These are phyloP conservation scores for Boletus tylopilopsis DNA, from an alignment of 768 basidiomycete species.

Conservation along the genomic window DNA sequence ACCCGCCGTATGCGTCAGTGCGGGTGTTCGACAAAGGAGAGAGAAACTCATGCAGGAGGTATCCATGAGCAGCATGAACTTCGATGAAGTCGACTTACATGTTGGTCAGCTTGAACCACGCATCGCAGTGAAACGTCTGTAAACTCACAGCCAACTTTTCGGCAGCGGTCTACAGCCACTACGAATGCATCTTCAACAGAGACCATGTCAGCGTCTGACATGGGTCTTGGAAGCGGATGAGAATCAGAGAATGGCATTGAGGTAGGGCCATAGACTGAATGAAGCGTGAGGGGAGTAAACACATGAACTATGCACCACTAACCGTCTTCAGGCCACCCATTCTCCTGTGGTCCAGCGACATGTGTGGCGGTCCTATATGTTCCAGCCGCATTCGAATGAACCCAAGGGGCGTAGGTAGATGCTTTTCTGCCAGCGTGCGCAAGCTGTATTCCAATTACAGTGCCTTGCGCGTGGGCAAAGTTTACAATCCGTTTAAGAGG, in stretches of 20 bases:
- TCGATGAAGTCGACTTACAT: slow-evolving; percentile 66
- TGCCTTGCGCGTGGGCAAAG: slow-evolving; percentile 67
- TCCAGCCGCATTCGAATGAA: slow-evolving; percentile 37
- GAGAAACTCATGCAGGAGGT: slow-evolving; percentile 59
- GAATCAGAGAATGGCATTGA: slow-evolving; percentile 48
- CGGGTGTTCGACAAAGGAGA: slow-evolving; percentile 75
- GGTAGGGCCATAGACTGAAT: slow-evolving; percentile 59
- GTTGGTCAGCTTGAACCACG: slow-evolving; percentile 6
- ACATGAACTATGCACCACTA: slow-evolving; percentile 4
- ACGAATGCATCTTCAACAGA: slow-evolving; percentile 59
- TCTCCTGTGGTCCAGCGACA: slow-evolving; percentile 46
- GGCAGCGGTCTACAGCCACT: slow-evolving; percentile 49
- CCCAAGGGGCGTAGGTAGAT: slow-evolving; percentile 67
- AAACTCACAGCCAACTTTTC: slow-evolving; percentile 57
- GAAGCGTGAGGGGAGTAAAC: neutral
- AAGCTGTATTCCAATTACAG: slow-evolving; percentile 75
- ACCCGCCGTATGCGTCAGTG: slow-evolving; percentile 68
- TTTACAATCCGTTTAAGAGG: slow-evolving; percentile 68
- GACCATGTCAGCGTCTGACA: slow-evolving; percentile 53
- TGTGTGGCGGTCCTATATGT: slow-evolving; percentile 27
- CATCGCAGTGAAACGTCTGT: neutral
- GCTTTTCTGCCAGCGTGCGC: slow-evolving; percentile 74
- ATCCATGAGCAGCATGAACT: slow-evolving; percentile 67
- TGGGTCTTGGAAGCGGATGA: slow-evolving; percentile 55
- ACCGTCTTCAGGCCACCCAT: slow-evolving; percentile 72